phyloP scores from a whole-genome alignment of 306 rosid species.

The Albizia julibrissin region DNA sequence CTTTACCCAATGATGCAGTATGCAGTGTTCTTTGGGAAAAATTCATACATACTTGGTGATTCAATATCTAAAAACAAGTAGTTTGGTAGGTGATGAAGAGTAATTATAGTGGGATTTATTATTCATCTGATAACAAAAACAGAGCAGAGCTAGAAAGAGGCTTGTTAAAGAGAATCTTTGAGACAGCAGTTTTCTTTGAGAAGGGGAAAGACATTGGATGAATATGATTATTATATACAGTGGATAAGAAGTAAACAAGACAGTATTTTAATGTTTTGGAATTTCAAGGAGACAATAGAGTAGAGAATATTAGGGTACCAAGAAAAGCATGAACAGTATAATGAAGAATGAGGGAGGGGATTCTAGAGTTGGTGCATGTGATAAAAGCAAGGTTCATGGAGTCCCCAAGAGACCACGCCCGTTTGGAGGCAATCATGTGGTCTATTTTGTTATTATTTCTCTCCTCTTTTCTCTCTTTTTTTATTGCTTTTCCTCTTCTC shows the following conservation, averaged over 20 bases:
- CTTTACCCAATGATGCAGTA: not conserved
- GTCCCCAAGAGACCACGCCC: conserved; percentile 6
- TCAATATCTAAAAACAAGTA: not conserved
- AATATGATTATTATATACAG: not conserved
- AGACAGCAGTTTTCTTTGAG: not conserved
- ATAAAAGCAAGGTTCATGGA: not conserved
- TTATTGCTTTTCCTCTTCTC: not conserved
- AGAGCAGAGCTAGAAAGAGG: not conserved
- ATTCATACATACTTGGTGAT: not conserved
- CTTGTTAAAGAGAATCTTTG: not conserved
- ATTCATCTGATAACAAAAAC: not conserved
- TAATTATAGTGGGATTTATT: not conserved
- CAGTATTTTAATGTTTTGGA: not conserved
- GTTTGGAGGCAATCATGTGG: conserved; percentile 16
- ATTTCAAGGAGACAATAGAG: conserved; percentile 5
- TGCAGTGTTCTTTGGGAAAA: not conserved
- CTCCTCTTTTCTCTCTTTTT: not conserved
- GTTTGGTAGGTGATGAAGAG: not conserved
- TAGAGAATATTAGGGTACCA: conserved; percentile 8
- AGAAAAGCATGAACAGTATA: not conserved
- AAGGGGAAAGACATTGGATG: not conserved
- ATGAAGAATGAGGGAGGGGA: not conserved
- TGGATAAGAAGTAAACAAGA: not conserved
- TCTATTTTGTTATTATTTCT: conserved; percentile 5
- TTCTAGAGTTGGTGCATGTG: not conserved